Percentiles rank a stretch among this genome's conserved stretches.
These are phyloP conservation scores for Aspergillus niger DNA, from an alignment of 2,329 filamentous ascomycete species.

Conservation along the genomic window DNA sequence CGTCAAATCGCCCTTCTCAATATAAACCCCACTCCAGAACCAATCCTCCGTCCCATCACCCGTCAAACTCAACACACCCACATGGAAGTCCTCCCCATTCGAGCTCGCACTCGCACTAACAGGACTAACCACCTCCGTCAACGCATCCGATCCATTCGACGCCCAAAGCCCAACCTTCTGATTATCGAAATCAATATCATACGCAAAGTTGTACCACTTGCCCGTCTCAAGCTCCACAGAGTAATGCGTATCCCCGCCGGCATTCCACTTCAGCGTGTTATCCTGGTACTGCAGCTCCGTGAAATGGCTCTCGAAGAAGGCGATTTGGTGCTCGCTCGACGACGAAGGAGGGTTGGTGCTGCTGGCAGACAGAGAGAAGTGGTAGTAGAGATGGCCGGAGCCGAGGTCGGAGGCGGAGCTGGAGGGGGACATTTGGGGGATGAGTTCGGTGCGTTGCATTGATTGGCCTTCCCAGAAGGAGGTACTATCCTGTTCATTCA, in stretches of 20 bases:
- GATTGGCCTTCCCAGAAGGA: constrained; percentile 71
- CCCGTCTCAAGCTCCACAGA: constrained; percentile 63
- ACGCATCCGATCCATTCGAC: constrained; percentile 61
- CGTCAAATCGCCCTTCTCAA: constrained; percentile 57
- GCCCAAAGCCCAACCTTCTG: constrained; percentile 69
- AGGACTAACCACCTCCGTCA: constrained; percentile 62
- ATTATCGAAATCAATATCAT: constrained; percentile 68
- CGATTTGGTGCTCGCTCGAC: constrained; percentile 67
- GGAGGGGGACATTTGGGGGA: constrained; percentile 62
- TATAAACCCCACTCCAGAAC: constrained; percentile 71
- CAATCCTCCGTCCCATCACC: constrained; percentile 67
- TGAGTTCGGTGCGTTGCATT: constrained; percentile 74
- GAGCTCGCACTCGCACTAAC: constrained; percentile 63
- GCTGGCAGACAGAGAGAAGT: constrained; percentile 67
- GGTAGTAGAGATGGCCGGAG: constrained; percentile 68
- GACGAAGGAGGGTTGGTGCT: constrained; percentile 62
- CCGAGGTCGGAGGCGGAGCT: constrained; percentile 57
- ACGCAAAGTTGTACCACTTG: constrained; percentile 75
- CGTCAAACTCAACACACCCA: constrained; percentile 66
- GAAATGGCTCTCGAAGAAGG: constrained; percentile 67
- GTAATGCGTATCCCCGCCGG: constrained; percentile 56
- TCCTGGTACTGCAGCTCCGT: constrained; percentile 72
- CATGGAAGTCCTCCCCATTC: constrained; percentile 72
- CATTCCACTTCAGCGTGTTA: constrained; percentile 65
- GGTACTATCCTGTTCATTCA: constrained; percentile 24